These are phyloP conservation scores for Capniomyces stellatus DNA, from an alignment of 371 early-diverging fungal genomes.

Conservation along the genomic window DNA sequence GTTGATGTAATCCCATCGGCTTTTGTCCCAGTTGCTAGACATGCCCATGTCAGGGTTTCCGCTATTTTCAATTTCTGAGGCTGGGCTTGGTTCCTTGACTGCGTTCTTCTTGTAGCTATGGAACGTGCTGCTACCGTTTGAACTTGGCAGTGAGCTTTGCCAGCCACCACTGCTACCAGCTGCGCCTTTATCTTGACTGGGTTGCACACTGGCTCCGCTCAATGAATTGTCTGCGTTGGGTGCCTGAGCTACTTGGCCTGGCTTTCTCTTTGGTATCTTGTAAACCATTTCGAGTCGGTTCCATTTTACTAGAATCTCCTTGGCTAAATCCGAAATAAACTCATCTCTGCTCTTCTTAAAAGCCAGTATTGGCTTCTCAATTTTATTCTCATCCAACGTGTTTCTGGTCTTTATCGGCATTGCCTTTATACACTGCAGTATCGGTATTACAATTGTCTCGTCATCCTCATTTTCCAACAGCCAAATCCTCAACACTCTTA, in stretches of 20 bases:
- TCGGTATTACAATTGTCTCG: slow-evolving; percentile 26
- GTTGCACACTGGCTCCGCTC: background rate
- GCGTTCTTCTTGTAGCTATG: too few species aligned
- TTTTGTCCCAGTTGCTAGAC: too few species aligned
- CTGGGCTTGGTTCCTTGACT: too few species aligned
- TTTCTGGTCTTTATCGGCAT: slow-evolving; percentile 46
- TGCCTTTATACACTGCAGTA: slow-evolving; percentile 33
- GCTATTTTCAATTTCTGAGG: too few species aligned
- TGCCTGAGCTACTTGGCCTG: background rate
- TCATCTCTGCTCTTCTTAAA: slow-evolving; percentile 18
- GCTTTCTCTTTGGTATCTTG: slow-evolving; percentile 32
- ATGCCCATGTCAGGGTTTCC: too few species aligned
- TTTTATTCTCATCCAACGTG: slow-evolving; percentile 38
- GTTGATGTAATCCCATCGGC: too few species aligned
- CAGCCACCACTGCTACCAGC: too few species aligned
- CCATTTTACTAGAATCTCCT: slow-evolving; percentile 29
- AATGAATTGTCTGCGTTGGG: background rate
- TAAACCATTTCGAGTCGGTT: slow-evolving; percentile 26
- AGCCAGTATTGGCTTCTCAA: slow-evolving; percentile 13
- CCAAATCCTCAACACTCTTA: slow-evolving; percentile 30
- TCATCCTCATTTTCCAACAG: slow-evolving; percentile 30
- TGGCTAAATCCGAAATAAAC: slow-evolving; percentile 14
- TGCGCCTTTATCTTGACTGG: too few species aligned
- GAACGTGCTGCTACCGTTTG: too few species aligned
- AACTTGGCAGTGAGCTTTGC: too few species aligned